A percentile compares a stretch with the other conserved stretches of the same genome.
These are phyloP conservation scores for Cryptosporidium bovis DNA, from an alignment of 169 alveolate genomes.

Conservation along the genomic window DNA sequence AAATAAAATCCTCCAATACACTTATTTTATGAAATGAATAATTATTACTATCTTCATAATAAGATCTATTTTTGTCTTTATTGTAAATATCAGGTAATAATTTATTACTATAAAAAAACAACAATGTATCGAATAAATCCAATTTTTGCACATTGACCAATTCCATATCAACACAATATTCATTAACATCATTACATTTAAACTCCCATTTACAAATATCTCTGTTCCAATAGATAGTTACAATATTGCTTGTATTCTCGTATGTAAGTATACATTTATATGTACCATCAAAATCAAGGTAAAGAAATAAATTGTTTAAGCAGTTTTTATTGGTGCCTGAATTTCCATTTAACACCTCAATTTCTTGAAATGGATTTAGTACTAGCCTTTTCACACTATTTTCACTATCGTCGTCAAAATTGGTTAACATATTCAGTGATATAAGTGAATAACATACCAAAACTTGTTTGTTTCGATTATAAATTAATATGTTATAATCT, in stretches of 20 bases:
- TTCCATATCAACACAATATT: neutral
- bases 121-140: constrained; percentile 6
- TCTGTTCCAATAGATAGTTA: constrained; percentile 34
- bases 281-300: constrained; percentile 27
- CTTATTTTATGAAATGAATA: constrained; percentile 4
- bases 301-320: neutral
- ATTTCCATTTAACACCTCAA: neutral
- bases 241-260: neutral
- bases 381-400: neutral
- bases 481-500: constrained; percentile 34
- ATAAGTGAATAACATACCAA: constrained; percentile 30
- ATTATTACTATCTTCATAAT: constrained; percentile 10
- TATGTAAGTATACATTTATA: constrained; percentile 5
- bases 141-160: constrained; percentile 14
- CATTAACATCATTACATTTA: neutral
- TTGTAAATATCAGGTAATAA: constrained; percentile 8
- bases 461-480: neutral
- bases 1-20: constrained; percentile 61
- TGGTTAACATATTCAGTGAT: constrained; percentile 22
- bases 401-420: neutral
- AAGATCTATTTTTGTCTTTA: neutral
- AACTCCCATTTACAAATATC: constrained; percentile 56
- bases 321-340: neutral
- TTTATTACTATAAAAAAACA: constrained; percentile 15
- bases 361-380: constrained; percentile 48